A percentile compares a stretch with the other conserved stretches of the same genome.
phyloP scores from a whole-genome alignment of 2,329 filamentous ascomycete genomes.

The Penicillium aurantiogriseum region DNA sequence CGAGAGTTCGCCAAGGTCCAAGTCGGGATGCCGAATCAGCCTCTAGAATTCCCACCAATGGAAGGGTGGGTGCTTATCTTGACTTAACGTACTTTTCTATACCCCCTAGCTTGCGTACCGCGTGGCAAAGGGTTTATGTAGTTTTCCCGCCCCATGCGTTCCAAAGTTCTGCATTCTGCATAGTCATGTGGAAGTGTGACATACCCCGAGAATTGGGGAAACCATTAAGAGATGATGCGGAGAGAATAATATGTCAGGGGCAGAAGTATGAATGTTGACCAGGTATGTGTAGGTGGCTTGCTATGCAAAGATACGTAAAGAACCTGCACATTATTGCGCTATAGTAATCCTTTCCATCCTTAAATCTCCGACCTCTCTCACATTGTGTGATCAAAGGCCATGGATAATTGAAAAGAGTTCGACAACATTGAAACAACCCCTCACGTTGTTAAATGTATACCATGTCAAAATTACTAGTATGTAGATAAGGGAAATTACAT shows the following conservation, averaged over 20 bases:
- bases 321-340: neutral
- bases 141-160: constrained; percentile 15
- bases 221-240: neutral
- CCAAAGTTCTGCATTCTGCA: constrained; percentile 2
- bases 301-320: neutral
- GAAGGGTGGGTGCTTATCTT: constrained; percentile 26
- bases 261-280: neutral
- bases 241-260: neutral
- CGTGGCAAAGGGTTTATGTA: constrained; percentile 10
- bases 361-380: neutral
- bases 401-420: neutral
- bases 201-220: neutral
- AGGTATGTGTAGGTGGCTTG: neutral
- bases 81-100: constrained; percentile 1
- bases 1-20: constrained; percentile 6
- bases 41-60: constrained; percentile 22
- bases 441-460: neutral
- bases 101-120: constrained; percentile 1
- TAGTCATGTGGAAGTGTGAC: constrained; percentile 2
- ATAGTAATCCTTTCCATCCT: neutral
- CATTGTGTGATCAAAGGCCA: constrained; percentile 7
- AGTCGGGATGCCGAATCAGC: constrained; percentile 25
- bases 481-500: constrained; percentile 3
- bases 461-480: neutral
- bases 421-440: neutral